Conservation (phyloP, 257 asterid species). For the Marsdenia floribunda region DNA sequence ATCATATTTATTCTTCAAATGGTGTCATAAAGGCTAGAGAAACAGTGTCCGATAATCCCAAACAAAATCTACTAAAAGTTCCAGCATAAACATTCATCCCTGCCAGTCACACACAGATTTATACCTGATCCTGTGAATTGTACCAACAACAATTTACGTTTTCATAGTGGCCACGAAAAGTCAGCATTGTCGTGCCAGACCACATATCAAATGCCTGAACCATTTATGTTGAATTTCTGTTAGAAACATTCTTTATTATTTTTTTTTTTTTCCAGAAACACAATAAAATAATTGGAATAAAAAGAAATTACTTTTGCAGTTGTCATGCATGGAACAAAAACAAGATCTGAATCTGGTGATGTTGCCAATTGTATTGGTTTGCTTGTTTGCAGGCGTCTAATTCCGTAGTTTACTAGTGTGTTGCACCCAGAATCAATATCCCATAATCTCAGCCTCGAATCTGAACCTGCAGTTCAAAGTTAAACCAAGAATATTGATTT, state of each 20-base stretch:
- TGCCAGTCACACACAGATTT: neutral
- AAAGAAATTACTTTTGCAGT: constrained; percentile 50
- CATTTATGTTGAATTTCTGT: constrained; percentile 14
- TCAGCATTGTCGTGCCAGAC: constrained; percentile 74
- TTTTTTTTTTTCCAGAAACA: neutral
- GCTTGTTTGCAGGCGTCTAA: constrained; percentile 71
- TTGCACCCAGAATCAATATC: constrained; percentile 94
- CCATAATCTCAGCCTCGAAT: constrained; percentile 95
- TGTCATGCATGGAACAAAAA: constrained; percentile 87
- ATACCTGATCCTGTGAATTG: constrained; percentile 75
- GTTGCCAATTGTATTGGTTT: constrained; percentile 77
- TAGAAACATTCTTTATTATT: neutral
- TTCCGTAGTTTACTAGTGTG: constrained; percentile 87
- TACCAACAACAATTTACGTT: constrained; percentile 89
- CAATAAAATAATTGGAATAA: neutral
- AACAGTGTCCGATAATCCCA: neutral
- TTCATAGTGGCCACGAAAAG: constrained; percentile 83
- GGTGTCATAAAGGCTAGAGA: neutral
- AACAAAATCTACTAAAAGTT: neutral
- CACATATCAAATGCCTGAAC: constrained; percentile 75
- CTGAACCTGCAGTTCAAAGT: constrained; percentile 67
- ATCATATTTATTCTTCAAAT: neutral
- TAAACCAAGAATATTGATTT: constrained; percentile 7
- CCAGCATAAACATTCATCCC: neutral
- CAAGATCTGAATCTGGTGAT: constrained; percentile 61